Conservation (phyloP, 257 asterid species). For the Hygrophila difformis region DNA sequence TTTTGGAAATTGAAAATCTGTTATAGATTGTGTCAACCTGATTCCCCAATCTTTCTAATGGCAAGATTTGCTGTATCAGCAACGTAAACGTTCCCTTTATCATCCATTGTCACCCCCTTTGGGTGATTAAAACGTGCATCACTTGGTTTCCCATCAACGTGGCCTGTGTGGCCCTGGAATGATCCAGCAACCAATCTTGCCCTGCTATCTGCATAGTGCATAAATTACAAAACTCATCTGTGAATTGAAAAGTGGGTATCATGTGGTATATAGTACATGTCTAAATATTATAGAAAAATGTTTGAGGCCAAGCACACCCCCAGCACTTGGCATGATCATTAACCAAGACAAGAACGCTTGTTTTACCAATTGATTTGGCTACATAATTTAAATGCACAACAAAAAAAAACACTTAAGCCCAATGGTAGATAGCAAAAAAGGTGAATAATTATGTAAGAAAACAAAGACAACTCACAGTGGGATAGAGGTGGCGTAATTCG, state of each 20-base stretch:
- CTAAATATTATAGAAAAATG: background rate
- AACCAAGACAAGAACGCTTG: background rate
- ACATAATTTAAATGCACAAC: too few species aligned
- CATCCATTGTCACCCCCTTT: conserved; percentile 86
- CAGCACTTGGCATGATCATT: background rate
- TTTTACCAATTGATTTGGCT: too few species aligned
- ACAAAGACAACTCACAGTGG: conserved; percentile 53
- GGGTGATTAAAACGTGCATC: conserved; percentile 94
- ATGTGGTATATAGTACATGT: background rate
- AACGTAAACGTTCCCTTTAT: conserved; percentile 90
- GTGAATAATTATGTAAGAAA: background rate
- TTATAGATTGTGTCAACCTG: conserved; percentile 36
- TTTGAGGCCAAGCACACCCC: too few species aligned
- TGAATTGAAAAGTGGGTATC: conserved; percentile 6
- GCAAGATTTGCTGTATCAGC: conserved; percentile 91
- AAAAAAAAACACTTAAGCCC: too few species aligned
- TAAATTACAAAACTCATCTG: conserved; percentile 5
- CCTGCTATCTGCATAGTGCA: conserved; percentile 77
- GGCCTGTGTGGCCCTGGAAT: conserved; percentile 86
- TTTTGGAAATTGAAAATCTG: conserved; percentile 1
- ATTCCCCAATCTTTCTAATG: conserved; percentile 92
- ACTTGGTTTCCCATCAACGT: conserved; percentile 94
- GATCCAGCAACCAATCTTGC: conserved; percentile 97
- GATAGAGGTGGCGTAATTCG: conserved; percentile 86
- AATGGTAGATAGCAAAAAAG: too few species aligned